phyloP scores from a whole-genome alignment of 148 eudicot species.

The Rheum nobile region DNA sequence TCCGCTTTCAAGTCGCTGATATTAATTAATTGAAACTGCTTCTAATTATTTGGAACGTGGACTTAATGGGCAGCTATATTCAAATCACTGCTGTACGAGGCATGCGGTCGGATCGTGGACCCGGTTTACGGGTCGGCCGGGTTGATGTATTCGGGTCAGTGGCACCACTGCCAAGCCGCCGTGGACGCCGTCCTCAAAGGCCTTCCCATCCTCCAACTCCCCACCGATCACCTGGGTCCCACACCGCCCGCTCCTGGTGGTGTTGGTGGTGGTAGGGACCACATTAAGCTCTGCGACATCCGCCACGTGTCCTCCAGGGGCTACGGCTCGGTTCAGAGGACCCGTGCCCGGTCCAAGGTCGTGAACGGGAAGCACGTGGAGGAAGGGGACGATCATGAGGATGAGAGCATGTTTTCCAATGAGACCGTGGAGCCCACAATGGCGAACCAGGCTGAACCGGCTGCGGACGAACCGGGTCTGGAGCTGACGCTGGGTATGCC shows the following conservation, averaged over 20 bases:
- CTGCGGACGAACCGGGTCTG: slow-evolving; percentile 5
- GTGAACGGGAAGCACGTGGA: not conserved
- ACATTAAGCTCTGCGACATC: slow-evolving; percentile 16
- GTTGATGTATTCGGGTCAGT: slow-evolving; percentile 39
- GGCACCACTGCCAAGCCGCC: slow-evolving; percentile 55
- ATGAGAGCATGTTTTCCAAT: slow-evolving; percentile 17
- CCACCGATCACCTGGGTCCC: not conserved
- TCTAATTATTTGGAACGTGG: not conserved
- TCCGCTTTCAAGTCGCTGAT: too few relatives aligned
- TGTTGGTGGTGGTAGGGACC: too few relatives aligned
- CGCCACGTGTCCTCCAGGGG: slow-evolving; percentile 29
- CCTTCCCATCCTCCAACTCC: slow-evolving; percentile 24
- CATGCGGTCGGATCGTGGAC: slow-evolving; percentile 70
- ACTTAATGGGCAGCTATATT: slow-evolving; percentile 38
- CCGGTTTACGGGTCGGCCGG: slow-evolving; percentile 70
- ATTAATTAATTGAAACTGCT: not conserved
- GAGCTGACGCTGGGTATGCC: not conserved
- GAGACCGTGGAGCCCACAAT: slow-evolving; percentile 27
- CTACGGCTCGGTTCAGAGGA: slow-evolving; percentile 7
- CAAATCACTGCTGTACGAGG: slow-evolving; percentile 57
- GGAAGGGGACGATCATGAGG: not conserved
- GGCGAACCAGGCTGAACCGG: slow-evolving; percentile 17
- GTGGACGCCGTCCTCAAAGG: slow-evolving; percentile 60
- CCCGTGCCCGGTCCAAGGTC: not conserved
- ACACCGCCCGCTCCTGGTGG: slow-evolving; percentile 10